These are phyloP conservation scores for Alternaria metachromatica DNA, from an alignment of 2,329 filamentous ascomycete genomes.

Conservation along the genomic window DNA sequence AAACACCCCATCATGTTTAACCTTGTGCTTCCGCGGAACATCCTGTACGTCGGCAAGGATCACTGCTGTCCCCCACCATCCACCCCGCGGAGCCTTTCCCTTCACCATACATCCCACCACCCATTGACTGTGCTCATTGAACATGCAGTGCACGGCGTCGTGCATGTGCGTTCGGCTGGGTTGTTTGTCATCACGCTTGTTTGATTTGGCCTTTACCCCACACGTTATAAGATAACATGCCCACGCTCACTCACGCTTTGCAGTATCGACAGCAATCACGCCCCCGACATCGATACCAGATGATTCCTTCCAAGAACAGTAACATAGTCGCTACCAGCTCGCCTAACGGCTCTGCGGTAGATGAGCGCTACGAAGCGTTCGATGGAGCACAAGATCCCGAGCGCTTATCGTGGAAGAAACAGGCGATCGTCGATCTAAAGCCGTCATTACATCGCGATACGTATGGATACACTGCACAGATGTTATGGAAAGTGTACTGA, in stretches of 20 bases:
- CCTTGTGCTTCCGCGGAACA: background rate
- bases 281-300: slow-evolving; percentile 22
- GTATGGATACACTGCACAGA: slow-evolving; percentile 5
- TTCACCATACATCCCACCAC: background rate
- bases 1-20: background rate
- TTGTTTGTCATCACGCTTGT: background rate
- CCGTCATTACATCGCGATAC: slow-evolving; percentile 16
- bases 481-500: background rate
- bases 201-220: background rate
- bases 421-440: slow-evolving; percentile 18
- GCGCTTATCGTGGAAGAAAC: slow-evolving; percentile 17
- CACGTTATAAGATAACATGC: background rate
- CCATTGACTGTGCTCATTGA: background rate
- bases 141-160: background rate
- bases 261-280: background rate
- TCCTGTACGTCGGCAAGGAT: background rate
- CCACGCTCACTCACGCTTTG: background rate
- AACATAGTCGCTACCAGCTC: slow-evolving; percentile 2
- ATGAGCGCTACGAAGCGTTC: background rate
- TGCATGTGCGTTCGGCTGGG: background rate
- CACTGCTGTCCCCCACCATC: background rate
- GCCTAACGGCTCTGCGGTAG: background rate
- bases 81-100: background rate
- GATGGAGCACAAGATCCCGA: background rate
- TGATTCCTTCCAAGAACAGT: slow-evolving; percentile 23